Evolutionary conservation across 139 green algal genomes (phyloP).

Genomic region (Chlamydomonas asymmetrica): DNA sequence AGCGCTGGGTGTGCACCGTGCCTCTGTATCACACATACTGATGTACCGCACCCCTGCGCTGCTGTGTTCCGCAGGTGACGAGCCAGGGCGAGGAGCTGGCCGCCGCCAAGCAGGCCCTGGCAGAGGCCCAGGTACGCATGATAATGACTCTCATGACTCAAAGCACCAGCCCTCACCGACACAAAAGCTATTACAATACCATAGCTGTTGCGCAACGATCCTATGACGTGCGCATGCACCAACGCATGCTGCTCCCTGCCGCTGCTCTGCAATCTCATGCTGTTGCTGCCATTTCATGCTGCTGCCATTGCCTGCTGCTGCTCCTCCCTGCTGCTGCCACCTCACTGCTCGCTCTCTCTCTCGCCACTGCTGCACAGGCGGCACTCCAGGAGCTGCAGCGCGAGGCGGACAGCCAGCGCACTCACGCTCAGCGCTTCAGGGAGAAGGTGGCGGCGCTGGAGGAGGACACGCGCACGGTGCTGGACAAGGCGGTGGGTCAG

Average conservation of each 20-base stretch:
- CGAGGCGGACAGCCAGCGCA: slow-evolving; percentile 1
- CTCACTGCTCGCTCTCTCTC: background rate
- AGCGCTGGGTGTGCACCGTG: too few species aligned
- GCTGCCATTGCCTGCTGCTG: too few species aligned
- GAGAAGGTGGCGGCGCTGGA: slow-evolving; percentile 10
- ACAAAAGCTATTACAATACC: background rate
- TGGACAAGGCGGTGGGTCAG: slow-evolving; percentile 7
- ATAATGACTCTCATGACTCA: background rate
- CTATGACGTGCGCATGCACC: background rate
- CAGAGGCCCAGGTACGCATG: background rate
- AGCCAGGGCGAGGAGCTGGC: slow-evolving; percentile 20
- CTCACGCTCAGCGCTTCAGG: background rate
- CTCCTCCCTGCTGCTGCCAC: background rate
- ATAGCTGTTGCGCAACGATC: background rate
- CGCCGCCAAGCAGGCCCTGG: background rate
- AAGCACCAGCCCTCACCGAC: background rate
- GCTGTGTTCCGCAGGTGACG: too few species aligned
- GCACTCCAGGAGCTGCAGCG: slow-evolving; percentile 14
- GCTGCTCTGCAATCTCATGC: too few species aligned
- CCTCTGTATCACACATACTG: too few species aligned
- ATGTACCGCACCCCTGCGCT: too few species aligned
- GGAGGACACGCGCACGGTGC: slow-evolving; percentile 18
- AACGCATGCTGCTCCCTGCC: background rate
- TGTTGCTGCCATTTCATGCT: too few species aligned
- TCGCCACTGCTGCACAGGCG: background rate